Conservation (phyloP, 352 stramenopile genomes). For the Pythium pyrilobum region DNA sequence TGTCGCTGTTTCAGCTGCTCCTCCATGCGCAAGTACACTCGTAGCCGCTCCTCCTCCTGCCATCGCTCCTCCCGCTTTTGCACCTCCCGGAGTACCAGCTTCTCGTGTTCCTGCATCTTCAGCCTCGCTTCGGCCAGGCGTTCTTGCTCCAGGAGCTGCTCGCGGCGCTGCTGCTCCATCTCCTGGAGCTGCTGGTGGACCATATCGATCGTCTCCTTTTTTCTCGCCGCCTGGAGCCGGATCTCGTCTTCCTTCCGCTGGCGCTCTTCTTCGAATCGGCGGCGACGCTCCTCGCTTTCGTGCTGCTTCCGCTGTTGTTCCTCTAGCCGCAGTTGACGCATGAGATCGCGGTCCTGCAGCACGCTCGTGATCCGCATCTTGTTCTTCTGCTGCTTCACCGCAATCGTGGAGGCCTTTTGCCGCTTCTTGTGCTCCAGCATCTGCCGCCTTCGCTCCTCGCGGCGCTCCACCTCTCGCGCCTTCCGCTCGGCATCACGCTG, state of each 20-base stretch:
- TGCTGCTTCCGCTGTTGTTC: slow-evolving; percentile 57
- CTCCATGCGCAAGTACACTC: slow-evolving; percentile 61
- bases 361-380: slow-evolving; percentile 59
- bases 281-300: slow-evolving; percentile 44
- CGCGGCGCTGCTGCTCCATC: slow-evolving; percentile 47
- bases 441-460: slow-evolving; percentile 39
- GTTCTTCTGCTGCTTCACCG: slow-evolving; percentile 62
- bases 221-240: slow-evolving; percentile 33
- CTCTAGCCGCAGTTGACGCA: slow-evolving; percentile 38
- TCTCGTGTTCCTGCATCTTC: slow-evolving; percentile 40
- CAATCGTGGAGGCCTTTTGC: slow-evolving; percentile 34
- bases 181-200: slow-evolving; percentile 55
- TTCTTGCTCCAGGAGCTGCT: slow-evolving; percentile 46
- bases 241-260: slow-evolving; percentile 39
- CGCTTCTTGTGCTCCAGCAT: slow-evolving; percentile 42
- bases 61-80: slow-evolving; percentile 46
- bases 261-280: slow-evolving; percentile 28
- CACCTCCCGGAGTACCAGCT: slow-evolving; percentile 37
- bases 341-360: slow-evolving; percentile 50
- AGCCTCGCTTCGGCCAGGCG: slow-evolving; percentile 34
- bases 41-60: slow-evolving; percentile 43
- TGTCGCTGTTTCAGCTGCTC: slow-evolving; percentile 43
- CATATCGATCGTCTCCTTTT: slow-evolving; percentile 57
- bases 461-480: slow-evolving; percentile 35
- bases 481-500: slow-evolving; percentile 39